These are phyloP conservation scores for Dactylellina drechsleri DNA, from an alignment of 2,329 filamentous ascomycete species.

Conservation along the genomic window DNA sequence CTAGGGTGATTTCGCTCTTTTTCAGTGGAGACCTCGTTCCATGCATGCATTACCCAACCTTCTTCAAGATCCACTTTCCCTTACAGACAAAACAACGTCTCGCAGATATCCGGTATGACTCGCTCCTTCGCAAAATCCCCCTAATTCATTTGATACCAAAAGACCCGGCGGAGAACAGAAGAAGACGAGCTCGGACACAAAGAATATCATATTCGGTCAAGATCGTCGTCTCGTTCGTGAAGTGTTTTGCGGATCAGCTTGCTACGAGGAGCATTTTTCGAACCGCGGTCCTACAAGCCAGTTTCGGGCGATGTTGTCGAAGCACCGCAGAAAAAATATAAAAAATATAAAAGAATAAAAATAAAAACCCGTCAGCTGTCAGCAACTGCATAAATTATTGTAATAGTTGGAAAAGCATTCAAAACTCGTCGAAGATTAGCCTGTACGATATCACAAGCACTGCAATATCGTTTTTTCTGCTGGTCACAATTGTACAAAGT, in stretches of 20 bases:
- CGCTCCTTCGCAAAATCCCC: slow-evolving; percentile 11
- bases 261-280: background rate
- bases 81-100: background rate
- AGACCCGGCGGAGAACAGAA: background rate
- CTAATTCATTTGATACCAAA: slow-evolving; percentile 32
- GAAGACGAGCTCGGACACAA: slow-evolving; percentile 22
- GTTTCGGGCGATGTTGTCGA: slow-evolving; percentile 2
- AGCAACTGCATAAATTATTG: background rate
- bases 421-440: background rate
- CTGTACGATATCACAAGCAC: background rate
- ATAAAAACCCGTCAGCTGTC: slow-evolving; percentile 23
- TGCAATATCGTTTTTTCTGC: background rate
- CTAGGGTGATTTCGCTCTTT: slow-evolving; percentile 17
- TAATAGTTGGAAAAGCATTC: background rate
- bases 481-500: slow-evolving; percentile 12
- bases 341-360: too few relatives aligned
- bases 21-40: too few relatives aligned
- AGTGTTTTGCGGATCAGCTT: slow-evolving; percentile 23
- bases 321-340: background rate
- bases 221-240: slow-evolving; percentile 23
- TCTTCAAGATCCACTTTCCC: background rate
- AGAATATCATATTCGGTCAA: slow-evolving; percentile 16
- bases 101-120: slow-evolving; percentile 32
- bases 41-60: too few relatives aligned
- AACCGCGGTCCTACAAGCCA: slow-evolving; percentile 9